Conservation (phyloP, 2,329 filamentous ascomycete genomes). For the Claviceps quebecensis region DNA sequence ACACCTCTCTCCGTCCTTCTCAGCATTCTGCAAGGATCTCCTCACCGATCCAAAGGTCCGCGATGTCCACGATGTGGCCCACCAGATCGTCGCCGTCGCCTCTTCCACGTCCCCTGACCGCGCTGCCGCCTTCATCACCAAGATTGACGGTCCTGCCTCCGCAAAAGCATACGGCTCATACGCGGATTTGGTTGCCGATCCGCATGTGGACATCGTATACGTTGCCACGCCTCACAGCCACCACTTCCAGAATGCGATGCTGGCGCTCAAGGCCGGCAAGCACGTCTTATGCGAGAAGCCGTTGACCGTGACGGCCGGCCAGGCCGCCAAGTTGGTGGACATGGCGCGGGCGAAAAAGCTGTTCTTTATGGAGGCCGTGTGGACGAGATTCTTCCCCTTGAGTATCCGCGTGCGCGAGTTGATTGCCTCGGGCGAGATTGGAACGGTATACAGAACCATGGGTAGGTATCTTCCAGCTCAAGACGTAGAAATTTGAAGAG, state of each 20-base stretch:
- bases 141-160: slow-evolving; percentile 51
- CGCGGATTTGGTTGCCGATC: slow-evolving; percentile 63
- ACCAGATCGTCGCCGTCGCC: slow-evolving; percentile 66
- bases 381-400: slow-evolving; percentile 79
- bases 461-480: slow-evolving; percentile 21
- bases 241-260: slow-evolving; percentile 81
- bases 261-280: slow-evolving; percentile 73
- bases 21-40: slow-evolving; percentile 63
- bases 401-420: slow-evolving; percentile 62
- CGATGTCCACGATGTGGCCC: slow-evolving; percentile 56
- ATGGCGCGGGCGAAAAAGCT: slow-evolving; percentile 59
- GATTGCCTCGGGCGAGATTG: slow-evolving; percentile 38
- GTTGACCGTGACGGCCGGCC: slow-evolving; percentile 69
- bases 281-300: slow-evolving; percentile 86
- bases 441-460: slow-evolving; percentile 45
- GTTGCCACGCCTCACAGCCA: slow-evolving; percentile 84
- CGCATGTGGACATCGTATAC: slow-evolving; percentile 74
- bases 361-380: slow-evolving; percentile 77
- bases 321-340: slow-evolving; percentile 57
- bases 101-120: slow-evolving; percentile 60
- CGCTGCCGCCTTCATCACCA: slow-evolving; percentile 58
- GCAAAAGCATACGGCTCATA: slow-evolving; percentile 70
- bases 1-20: background rate
- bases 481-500: no score
- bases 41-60: slow-evolving; percentile 58